Evolutionary conservation across 2,329 filamentous ascomycete species (phyloP).

Genomic region (Orbilia ellipsospora): DNA sequence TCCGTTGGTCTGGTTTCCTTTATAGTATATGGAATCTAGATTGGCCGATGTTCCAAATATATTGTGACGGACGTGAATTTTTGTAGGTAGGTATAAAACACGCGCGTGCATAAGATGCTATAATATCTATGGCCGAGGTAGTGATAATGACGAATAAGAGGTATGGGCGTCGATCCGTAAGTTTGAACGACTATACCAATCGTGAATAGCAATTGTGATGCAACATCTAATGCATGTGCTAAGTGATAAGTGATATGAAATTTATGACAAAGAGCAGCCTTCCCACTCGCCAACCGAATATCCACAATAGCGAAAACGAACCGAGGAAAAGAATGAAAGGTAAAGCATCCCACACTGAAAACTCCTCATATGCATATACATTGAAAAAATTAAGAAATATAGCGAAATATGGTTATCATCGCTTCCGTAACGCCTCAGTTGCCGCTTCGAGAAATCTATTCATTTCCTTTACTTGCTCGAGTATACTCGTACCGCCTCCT

Average conservation of each 20-base stretch:
- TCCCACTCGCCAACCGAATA: not conserved
- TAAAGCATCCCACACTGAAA: constrained; percentile 16
- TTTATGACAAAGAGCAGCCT: too few relatives aligned
- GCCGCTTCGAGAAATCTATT: constrained; percentile 50
- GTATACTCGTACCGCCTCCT: constrained; percentile 35
- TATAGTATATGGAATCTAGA: too few relatives aligned
- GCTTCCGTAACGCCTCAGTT: constrained; percentile 18
- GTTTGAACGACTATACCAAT: not conserved
- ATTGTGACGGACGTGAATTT: too few relatives aligned
- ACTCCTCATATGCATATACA: constrained; percentile 21
- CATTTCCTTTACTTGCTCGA: constrained; percentile 52
- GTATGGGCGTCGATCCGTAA: not conserved
- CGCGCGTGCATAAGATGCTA: not conserved
- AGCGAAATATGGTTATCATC: constrained; percentile 1
- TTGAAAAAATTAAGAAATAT: not conserved
- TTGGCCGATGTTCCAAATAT: too few relatives aligned
- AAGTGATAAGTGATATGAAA: too few relatives aligned
- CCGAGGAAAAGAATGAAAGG: not conserved
- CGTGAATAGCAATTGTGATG: not conserved
- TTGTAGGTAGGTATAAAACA: too few relatives aligned
- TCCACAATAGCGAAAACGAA: not conserved
- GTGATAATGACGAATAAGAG: not conserved
- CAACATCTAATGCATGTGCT: too few relatives aligned
- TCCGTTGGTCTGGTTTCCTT: too few relatives aligned
- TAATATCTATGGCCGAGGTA: not conserved